A percentile compares a stretch with the other conserved stretches of the same genome.
phyloP scores from a whole-genome alignment of 1,284 basidiomycete genomes.

The Pseudozyma thailandica region DNA sequence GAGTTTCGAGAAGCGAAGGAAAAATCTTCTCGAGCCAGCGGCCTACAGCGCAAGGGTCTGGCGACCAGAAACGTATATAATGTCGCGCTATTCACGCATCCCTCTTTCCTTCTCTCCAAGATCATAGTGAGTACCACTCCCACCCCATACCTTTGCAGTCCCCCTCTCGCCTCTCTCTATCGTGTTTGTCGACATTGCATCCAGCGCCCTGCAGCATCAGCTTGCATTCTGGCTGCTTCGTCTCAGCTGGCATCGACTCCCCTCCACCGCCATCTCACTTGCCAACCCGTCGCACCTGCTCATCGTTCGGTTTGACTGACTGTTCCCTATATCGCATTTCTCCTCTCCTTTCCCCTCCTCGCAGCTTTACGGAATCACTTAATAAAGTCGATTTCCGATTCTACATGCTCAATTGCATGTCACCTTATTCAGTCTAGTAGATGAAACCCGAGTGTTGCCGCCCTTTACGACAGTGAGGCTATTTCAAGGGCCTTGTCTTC shows the following conservation, averaged over 20 bases:
- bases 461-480: conserved; percentile 65
- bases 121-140: conserved; percentile 52
- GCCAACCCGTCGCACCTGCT: not conserved
- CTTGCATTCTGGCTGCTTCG: too few species aligned
- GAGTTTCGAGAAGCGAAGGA: conserved; percentile 8
- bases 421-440: conserved; percentile 66
- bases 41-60: not conserved
- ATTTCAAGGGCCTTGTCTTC: conserved; percentile 51
- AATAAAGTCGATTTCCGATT: conserved; percentile 67
- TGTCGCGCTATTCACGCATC: conserved; percentile 24
- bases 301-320: conserved; percentile 24
- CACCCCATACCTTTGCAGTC: conserved; percentile 23
- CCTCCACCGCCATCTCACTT: not conserved
- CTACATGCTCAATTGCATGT: conserved; percentile 66
- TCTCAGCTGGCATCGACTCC: not conserved
- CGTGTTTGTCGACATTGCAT: not conserved
- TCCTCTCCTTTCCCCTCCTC: conserved; percentile 4
- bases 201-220: too few species aligned
- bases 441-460: conserved; percentile 64
- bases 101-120: conserved; percentile 45
- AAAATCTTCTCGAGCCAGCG: conserved; percentile 3
- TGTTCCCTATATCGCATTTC: conserved; percentile 1
- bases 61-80: conserved; percentile 38
- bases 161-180: not conserved
- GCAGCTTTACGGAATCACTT: conserved; percentile 67